phyloP scores from a whole-genome alignment of 2,329 filamentous ascomycete species.

The Cladosporium halotolerans region DNA sequence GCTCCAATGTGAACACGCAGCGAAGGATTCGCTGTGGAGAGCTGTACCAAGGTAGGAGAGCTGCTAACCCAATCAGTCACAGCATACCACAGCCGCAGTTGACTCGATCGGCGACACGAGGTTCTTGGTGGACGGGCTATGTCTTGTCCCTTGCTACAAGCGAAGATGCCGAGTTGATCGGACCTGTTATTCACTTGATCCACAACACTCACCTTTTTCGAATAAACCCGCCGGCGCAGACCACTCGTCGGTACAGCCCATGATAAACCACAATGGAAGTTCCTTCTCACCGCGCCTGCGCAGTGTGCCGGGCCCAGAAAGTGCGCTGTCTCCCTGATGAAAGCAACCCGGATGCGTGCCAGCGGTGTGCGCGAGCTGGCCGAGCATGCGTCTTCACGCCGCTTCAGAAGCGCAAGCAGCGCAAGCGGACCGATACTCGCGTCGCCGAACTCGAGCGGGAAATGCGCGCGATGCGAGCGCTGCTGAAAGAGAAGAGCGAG shows the following conservation, averaged over 20 bases:
- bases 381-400: constrained; percentile 36
- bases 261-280: constrained; percentile 12
- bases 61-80: too few relatives aligned
- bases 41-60: too few relatives aligned
- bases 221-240: not conserved
- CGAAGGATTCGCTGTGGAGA: too few relatives aligned
- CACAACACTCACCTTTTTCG: too few relatives aligned
- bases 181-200: too few relatives aligned
- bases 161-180: too few relatives aligned
- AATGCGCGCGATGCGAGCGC: constrained; percentile 36
- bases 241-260: too few relatives aligned
- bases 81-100: too few relatives aligned
- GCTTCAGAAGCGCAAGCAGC: constrained; percentile 37
- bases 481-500: constrained; percentile 28
- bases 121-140: too few relatives aligned
- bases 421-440: constrained; percentile 41
- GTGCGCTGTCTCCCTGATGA: constrained; percentile 36
- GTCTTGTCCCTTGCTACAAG: too few relatives aligned
- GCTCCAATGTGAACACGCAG: too few relatives aligned
- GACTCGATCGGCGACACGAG: too few relatives aligned
- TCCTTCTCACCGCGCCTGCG: constrained; percentile 34
- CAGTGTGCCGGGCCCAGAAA: constrained; percentile 39
- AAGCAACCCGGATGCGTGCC: constrained; percentile 28
- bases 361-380: constrained; percentile 36
- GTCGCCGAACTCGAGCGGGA: constrained; percentile 42